Percentiles rank a stretch among this genome's conserved stretches.
phyloP scores from a whole-genome alignment of 768 basidiomycete genomes.

The Termitomyces sp. region DNA sequence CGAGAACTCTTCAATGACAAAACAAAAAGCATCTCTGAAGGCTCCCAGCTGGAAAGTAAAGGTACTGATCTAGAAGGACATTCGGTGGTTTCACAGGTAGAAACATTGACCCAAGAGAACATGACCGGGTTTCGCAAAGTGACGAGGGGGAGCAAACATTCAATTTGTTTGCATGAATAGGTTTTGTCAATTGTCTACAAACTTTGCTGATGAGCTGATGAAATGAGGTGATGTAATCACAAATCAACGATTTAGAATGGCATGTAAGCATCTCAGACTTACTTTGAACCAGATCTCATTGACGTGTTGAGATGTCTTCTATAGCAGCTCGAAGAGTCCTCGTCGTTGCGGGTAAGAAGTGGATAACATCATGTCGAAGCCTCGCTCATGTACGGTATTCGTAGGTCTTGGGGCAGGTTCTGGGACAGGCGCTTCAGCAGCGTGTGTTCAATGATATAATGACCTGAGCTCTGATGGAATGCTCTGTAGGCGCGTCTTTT shows the following conservation, averaged over 20 bases:
- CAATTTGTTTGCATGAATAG: too few species aligned
- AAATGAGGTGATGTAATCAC: neutral
- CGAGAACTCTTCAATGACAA: too few species aligned
- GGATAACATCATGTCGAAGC: neutral
- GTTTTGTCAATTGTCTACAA: neutral
- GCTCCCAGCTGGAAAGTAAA: too few species aligned
- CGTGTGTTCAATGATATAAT: constrained; percentile 31
- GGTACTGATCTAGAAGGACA: too few species aligned
- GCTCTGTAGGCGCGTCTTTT: constrained; percentile 45
- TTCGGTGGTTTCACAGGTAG: too few species aligned
- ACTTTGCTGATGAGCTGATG: neutral
- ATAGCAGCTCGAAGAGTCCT: constrained; percentile 40
- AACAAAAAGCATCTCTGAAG: too few species aligned
- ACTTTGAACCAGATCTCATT: neutral
- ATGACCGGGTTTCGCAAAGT: too few species aligned
- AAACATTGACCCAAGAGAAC: too few species aligned
- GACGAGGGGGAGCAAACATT: too few species aligned
- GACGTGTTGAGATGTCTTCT: constrained; percentile 18
- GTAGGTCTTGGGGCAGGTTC: constrained; percentile 39
- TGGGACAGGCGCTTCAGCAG: constrained; percentile 54
- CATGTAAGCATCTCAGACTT: too few species aligned
- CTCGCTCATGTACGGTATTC: neutral
- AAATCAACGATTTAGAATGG: neutral
- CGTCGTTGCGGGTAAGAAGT: constrained; percentile 43
- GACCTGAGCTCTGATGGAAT: neutral